phyloP scores from a whole-genome alignment of 495 filamentous ascomycete species.

The Chaetomium fimeti region DNA sequence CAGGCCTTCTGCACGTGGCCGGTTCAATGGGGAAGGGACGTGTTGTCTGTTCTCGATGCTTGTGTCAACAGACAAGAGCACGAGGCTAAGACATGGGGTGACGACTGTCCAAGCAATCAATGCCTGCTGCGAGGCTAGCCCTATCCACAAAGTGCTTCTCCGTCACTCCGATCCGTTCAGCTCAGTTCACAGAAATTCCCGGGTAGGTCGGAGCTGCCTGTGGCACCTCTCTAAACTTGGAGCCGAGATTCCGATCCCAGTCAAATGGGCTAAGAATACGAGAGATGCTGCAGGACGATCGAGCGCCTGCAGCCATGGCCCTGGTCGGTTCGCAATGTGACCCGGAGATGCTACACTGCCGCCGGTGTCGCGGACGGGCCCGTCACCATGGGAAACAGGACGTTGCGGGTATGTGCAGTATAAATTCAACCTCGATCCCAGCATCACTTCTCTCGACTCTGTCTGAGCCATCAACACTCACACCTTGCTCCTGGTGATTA shows the following conservation, averaged over 20 bases:
- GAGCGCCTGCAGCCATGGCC: background rate
- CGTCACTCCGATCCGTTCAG: no score
- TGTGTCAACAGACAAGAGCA: no score
- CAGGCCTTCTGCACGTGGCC: background rate
- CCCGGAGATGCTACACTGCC: background rate
- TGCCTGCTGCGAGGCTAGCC: no score
- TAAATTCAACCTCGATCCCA: conserved; percentile 4
- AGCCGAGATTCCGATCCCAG: background rate
- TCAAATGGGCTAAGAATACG: conserved; percentile 3
- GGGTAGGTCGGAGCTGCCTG: background rate
- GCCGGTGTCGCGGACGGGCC: background rate
- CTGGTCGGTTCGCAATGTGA: background rate
- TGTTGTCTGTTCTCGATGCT: no score
- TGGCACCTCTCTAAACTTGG: background rate
- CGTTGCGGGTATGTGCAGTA: background rate
- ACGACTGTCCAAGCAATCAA: no score
- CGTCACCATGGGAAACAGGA: background rate
- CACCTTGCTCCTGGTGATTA: background rate
- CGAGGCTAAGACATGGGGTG: no score
- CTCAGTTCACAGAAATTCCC: no score
- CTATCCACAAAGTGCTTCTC: no score
- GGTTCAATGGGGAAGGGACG: background rate
- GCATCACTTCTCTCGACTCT: background rate
- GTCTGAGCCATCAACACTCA: background rate
- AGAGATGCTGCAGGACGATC: conserved; percentile 12